Base-by-base conservation (phyloP, 345 rosid genomes). In the Pugionium cornutum region DNA sequence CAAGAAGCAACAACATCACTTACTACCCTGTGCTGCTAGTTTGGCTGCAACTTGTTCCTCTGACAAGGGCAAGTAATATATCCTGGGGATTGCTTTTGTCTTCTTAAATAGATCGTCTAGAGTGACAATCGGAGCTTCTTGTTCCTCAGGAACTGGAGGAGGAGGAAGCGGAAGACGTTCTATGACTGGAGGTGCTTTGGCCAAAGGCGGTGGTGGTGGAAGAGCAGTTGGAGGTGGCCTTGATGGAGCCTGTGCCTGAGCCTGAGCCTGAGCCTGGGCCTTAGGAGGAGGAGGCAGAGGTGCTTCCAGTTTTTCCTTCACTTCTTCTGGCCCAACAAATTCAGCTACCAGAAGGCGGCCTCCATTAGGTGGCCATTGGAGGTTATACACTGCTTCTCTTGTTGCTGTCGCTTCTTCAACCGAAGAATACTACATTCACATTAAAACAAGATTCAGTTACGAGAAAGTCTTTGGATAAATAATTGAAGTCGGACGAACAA, bases 291-390 rank as follows among this genome's bases (percentile, higher is more conserved):
- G 9, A 29, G 77, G 64, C 5, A 79, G 89, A 58, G 88, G 92
- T 76, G 77, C 82, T 70, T 91, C 97, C 48, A 80, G 31, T 62
- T 80, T 80, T 60, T 71, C 63, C 74, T 83, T 86, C 49, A 88
- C 96, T 66, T 90, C 99, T 76, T 81, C 87, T 51, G 88, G 81
- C 35, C 87, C 90, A 35, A 95, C 99, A 79, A 84, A 95, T 65
- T 89, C 97, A 2, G 96, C 99, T 47, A 75, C 72, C 55, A 95
- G 80, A 49, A 72, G 84, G 27, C 89, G 96, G 1, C 99, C 99
- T 35, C 96, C 98, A 31, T 95, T 89, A n/a, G 90, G 76, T 1
- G 98, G 99, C 99, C 99, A 95, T 33, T 94, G 92, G 7, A 90
- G 80, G 69, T 87, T 87, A 68, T 89, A 92, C 68, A 94, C 83